Conservation (phyloP, 805 yeast genomes). For the Yarrowia divulgata region DNA sequence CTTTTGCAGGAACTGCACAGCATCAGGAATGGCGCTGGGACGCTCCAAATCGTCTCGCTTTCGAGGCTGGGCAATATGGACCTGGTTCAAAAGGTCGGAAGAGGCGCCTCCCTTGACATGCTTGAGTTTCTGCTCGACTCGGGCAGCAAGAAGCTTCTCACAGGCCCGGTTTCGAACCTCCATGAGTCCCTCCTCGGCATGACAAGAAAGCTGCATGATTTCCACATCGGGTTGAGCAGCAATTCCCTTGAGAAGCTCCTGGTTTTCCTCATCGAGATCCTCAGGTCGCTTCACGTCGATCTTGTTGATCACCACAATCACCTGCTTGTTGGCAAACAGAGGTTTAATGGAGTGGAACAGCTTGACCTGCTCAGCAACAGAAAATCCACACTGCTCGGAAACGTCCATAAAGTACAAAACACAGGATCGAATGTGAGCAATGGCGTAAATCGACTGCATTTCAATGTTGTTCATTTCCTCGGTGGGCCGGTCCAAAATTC, state of each 20-base stretch:
- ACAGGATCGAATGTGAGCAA: constrained; percentile 97
- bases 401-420: constrained; percentile 97
- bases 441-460: constrained; percentile 98
- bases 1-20: constrained; percentile 63
- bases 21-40: constrained; percentile 80
- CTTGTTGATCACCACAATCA: constrained; percentile 93
- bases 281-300: constrained; percentile 87
- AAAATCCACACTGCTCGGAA: constrained; percentile 98
- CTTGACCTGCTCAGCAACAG: constrained; percentile 96
- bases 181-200: constrained; percentile 94
- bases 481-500: constrained; percentile 97
- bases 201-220: constrained; percentile 91
- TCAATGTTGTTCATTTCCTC: constrained; percentile 99
- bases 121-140: constrained; percentile 90
- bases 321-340: constrained; percentile 94
- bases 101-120: constrained; percentile 81
- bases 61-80: constrained; percentile 91
- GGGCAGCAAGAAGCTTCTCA: constrained; percentile 91
- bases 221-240: constrained; percentile 64
- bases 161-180: constrained; percentile 95
- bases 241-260: constrained; percentile 71
- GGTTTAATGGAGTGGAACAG: constrained; percentile 97
- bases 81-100: constrained; percentile 87
- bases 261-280: constrained; percentile 80
- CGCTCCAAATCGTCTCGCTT: constrained; percentile 83